Evolutionary conservation across 2,329 filamentous ascomycete genomes (phyloP), one percentile per base, ranked within the genome.

Genomic region (Fusarium neocosmosporiellum): DNA sequence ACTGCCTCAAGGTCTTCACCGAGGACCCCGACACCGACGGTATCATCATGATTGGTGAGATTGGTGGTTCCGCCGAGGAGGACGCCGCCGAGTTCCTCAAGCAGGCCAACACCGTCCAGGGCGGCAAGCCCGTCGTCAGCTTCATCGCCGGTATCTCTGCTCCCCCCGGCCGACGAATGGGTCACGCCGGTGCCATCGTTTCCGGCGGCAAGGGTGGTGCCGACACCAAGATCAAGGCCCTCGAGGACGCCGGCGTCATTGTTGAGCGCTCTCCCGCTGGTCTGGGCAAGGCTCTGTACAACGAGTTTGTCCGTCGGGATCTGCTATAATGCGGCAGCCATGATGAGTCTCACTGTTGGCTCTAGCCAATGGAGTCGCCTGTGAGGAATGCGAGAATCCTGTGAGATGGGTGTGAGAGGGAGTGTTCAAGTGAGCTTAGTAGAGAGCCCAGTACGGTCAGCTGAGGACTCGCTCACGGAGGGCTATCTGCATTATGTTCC

Each of bases 21-120:
- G 89, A 97, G 84, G 96, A 99, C 84, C 89, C 93, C 83, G 94
- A 98, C 87, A 99, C 96, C 41, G 96, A 99, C 83, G 96, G 96
- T 82, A 98, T 99, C 86, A 98, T 99, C 88, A 98, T 99, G 96
- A 98, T 99, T 83, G 96, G 96, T 82, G 96, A 98, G 88, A 98
- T 99, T 83, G 96, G 96, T 85, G 96, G 96, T 73, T 94, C 93
- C 69, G 96, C 96, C 68, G 96, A 99, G 88, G 96, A 99, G 88
- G 96, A 99, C 80, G 96, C 96, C 41, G 96, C 96, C 80, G 96
- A 98, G 80, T 99, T 97, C 89, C 87, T 98, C 82, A 94, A 93
- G 88, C 88, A 91, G 83, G 90, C 96, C 89, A 98, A 99, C 90
- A 95, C 91, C 69, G 88, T 91, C 83, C 93, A 95, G 85, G 88